phyloP scores from a whole-genome alignment of 805 yeast genomes.

The Schwanniomyces yamadae region DNA sequence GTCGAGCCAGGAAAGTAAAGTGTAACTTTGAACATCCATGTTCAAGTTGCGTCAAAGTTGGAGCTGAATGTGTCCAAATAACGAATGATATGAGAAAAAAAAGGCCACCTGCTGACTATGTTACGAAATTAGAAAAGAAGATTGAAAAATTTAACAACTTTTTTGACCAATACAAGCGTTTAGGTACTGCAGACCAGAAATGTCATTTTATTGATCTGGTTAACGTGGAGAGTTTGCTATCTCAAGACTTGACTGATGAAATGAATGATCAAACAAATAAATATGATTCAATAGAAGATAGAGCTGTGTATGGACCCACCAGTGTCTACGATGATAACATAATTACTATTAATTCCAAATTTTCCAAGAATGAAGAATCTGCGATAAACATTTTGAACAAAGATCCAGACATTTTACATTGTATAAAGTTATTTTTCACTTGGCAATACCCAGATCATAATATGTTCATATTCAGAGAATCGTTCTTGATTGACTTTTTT shows the following conservation, averaged over 20 bases:
- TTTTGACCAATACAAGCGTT: slow-evolving; percentile 22
- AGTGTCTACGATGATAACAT: slow-evolving; percentile 40
- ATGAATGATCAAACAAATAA: slow-evolving; percentile 1
- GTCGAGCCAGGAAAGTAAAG: slow-evolving; percentile 44
- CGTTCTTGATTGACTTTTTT: slow-evolving; percentile 59
- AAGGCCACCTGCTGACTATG: slow-evolving; percentile 50
- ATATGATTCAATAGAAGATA: slow-evolving; percentile 22
- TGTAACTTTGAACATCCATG: slow-evolving; percentile 53
- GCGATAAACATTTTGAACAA: slow-evolving; percentile 29
- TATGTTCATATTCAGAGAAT: slow-evolving; percentile 62
- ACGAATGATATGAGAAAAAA: slow-evolving; percentile 51
- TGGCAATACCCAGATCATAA: slow-evolving; percentile 67
- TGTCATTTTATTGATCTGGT: slow-evolving; percentile 18
- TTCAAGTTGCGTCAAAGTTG: slow-evolving; percentile 42
- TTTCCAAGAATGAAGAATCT: slow-evolving; percentile 13
- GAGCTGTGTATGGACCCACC: slow-evolving; percentile 46
- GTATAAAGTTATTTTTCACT: slow-evolving; percentile 49
- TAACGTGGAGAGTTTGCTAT: slow-evolving; percentile 13
- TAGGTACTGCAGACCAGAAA: slow-evolving; percentile 18
- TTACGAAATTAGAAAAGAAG: slow-evolving; percentile 41
- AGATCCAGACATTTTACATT: slow-evolving; percentile 34
- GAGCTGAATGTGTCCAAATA: slow-evolving; percentile 46
- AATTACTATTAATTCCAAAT: slow-evolving; percentile 16
- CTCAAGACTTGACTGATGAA: slow-evolving; percentile 1
- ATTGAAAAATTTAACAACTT: slow-evolving; percentile 23